phyloP scores from a whole-genome alignment of 306 rosid genomes.

The Trifolium pratense region DNA sequence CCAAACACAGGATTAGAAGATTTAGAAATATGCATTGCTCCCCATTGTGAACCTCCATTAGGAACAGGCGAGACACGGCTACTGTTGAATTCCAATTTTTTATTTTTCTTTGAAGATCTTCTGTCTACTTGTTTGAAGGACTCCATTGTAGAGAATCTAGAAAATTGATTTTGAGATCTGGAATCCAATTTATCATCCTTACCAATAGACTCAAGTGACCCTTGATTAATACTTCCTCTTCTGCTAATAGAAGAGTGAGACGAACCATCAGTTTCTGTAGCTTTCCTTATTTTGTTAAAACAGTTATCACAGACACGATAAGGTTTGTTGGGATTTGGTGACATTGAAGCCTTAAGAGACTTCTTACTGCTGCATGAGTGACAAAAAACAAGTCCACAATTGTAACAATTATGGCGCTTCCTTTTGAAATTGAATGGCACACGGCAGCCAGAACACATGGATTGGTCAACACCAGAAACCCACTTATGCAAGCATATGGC shows the following conservation, averaged over 20 bases:
- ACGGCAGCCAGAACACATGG: slow-evolving; percentile 98
- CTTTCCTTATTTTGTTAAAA: slow-evolving; percentile 75
- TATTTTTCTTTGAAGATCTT: slow-evolving; percentile 86
- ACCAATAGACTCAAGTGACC: slow-evolving; percentile 66
- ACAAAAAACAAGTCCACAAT: slow-evolving; percentile 95
- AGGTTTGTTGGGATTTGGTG: slow-evolving; percentile 97
- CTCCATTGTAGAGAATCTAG: slow-evolving; percentile 80
- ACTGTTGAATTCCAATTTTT: slow-evolving; percentile 90
- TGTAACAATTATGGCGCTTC: slow-evolving; percentile 94
- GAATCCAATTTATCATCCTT: slow-evolving; percentile 83
- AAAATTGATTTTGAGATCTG: slow-evolving; percentile 72
- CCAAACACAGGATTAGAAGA: slow-evolving; percentile 96
- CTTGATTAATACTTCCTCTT: slow-evolving; percentile 90
- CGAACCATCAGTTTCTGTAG: slow-evolving; percentile 68
- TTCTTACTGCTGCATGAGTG: slow-evolving; percentile 97
- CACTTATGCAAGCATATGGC: slow-evolving; percentile 97
- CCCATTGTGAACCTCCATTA: slow-evolving; percentile 92
- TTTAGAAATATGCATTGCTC: slow-evolving; percentile 81
- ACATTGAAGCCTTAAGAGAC: slow-evolving; percentile 94
- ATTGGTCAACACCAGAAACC: slow-evolving; percentile 98
- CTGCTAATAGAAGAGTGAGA: slow-evolving; percentile 82
- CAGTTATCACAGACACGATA: slow-evolving; percentile 98
- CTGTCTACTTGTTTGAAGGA: slow-evolving; percentile 88
- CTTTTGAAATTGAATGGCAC: slow-evolving; percentile 92
- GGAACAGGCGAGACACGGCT: slow-evolving; percentile 96